Evolutionary conservation across 768 basidiomycete species (phyloP), one percentile per base, ranked within the genome.

Genomic region (Russula brevipes): DNA sequence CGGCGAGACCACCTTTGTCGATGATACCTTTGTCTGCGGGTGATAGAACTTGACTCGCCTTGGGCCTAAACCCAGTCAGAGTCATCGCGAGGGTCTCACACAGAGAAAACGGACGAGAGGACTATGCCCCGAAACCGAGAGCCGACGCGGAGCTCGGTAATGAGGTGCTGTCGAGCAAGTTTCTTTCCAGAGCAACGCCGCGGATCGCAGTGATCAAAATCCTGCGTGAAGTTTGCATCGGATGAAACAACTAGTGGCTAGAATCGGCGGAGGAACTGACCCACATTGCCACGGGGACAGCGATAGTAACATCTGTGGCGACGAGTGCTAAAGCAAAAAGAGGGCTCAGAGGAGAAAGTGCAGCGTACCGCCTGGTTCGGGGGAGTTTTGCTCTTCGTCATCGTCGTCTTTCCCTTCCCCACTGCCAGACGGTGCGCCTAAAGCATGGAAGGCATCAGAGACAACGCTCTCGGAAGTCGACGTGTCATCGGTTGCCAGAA

Each of bases 121-220:
- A 98, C 96, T 52, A 98, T 77, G 8, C 97, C 97, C 71, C 91
- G 80, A 73, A 98, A 98, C 49, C 91, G 81, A 39, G 88, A 79
- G 0, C 95, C 95, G 12, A 98, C 82, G 60, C 84, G 80, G 60
- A 99, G 84, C 59, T 91, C 86, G 63, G 82, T 85, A 72, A 98
- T 89, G 30, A 99, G 76, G 2, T 91, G 90, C 17, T 93, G 81
- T 9, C 97, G 79, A 3, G 91, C 80, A 5, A 99, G 84, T 72
- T 91, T 95, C 79, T 97, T 98, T 4, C 97, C 97, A 4, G 85
- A 86, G 69, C 88, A 90, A 58, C 85, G 78, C 52, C 87, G 86
- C 0, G 96, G 95, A 73, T 99, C 96, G 72, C 97, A 99, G 72
- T 99, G 97, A 72, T 91, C 88, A 75, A 99, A 98, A 72, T 99